Evolutionary conservation across 164 flowering plant genomes (phyloP).

Genomic region (Vitis labrusca): DNA sequence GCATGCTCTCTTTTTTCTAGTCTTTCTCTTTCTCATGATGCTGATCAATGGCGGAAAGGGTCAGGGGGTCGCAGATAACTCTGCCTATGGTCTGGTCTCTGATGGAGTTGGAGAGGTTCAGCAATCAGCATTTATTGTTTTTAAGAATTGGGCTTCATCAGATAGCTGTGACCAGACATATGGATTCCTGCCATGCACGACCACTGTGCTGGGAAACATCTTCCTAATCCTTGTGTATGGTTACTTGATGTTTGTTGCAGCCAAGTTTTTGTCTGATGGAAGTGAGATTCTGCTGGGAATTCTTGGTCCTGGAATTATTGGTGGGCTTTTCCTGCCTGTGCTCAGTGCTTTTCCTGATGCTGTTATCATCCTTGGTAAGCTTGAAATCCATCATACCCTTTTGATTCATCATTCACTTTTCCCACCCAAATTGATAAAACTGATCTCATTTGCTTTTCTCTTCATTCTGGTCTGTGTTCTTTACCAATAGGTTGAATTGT

Average conservation of each 20-base stretch:
- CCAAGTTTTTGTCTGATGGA: constrained; percentile 20
- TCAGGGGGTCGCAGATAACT: no score
- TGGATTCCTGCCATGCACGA: constrained; percentile 45
- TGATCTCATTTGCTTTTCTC: no score
- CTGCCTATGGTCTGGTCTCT: constrained; percentile 11
- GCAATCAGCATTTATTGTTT: constrained; percentile 1
- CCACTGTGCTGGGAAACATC: constrained; percentile 23
- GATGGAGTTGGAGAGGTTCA: neutral
- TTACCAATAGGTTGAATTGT: no score
- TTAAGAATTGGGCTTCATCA: neutral
- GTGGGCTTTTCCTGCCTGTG: constrained; percentile 28
- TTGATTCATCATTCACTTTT: no score
- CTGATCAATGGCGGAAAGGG: no score
- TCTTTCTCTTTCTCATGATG: no score
- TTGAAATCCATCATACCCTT: neutral
- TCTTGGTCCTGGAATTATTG: constrained; percentile 30
- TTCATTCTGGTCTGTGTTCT: no score
- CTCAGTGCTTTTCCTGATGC: constrained; percentile 25
- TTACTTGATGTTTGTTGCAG: constrained; percentile 24
- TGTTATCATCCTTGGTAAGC: constrained; percentile 18
- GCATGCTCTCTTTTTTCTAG: no score
- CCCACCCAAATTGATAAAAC: no score
- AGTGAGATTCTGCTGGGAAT: constrained; percentile 26
- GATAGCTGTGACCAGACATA: constrained; percentile 36
- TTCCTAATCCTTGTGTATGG: constrained; percentile 32